These are phyloP conservation scores for Trichophaea hybrida DNA, from an alignment of 2,329 filamentous ascomycete genomes.

Conservation along the genomic window DNA sequence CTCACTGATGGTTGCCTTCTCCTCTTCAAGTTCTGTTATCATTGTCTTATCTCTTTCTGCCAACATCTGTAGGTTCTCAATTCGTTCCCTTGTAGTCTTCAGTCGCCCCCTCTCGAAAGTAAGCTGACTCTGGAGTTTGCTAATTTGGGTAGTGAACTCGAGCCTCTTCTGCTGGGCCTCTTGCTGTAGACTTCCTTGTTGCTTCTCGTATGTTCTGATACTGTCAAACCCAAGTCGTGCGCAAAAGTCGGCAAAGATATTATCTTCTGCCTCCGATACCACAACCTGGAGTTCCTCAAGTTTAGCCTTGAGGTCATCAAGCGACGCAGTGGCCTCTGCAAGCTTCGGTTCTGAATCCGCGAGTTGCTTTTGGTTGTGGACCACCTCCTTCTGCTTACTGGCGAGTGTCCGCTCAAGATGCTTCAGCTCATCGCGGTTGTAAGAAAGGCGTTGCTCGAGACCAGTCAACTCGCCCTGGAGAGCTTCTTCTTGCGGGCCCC, in stretches of 20 bases:
- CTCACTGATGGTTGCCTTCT: slow-evolving; percentile 62
- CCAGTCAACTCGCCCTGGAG: slow-evolving; percentile 66
- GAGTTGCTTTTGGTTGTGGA: slow-evolving; percentile 58
- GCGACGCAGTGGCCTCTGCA: slow-evolving; percentile 51
- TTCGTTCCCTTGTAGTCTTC: slow-evolving; percentile 52
- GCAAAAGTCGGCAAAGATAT: slow-evolving; percentile 77
- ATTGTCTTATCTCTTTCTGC: slow-evolving; percentile 52
- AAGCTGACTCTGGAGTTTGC: slow-evolving; percentile 45
- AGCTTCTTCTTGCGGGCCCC: slow-evolving; percentile 62
- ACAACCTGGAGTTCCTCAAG: slow-evolving; percentile 45
- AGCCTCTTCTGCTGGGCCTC: slow-evolving; percentile 76
- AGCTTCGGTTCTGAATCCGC: slow-evolving; percentile 65
- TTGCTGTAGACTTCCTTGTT: slow-evolving; percentile 83
- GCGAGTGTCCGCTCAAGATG: slow-evolving; percentile 56
- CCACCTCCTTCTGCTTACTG: slow-evolving; percentile 70
- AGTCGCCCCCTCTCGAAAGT: slow-evolving; percentile 57
- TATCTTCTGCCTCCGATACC: slow-evolving; percentile 71
- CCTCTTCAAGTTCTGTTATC: slow-evolving; percentile 52
- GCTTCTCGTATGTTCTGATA: slow-evolving; percentile 84
- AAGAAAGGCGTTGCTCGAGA: slow-evolving; percentile 60
- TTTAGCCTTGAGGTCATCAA: slow-evolving; percentile 47
- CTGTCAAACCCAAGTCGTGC: slow-evolving; percentile 70
- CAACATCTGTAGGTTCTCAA: slow-evolving; percentile 52
- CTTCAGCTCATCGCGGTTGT: slow-evolving; percentile 55
- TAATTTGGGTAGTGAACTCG: slow-evolving; percentile 68